phyloP scores from a whole-genome alignment of 2,329 filamentous ascomycete species.

The Xylariales sp. region DNA sequence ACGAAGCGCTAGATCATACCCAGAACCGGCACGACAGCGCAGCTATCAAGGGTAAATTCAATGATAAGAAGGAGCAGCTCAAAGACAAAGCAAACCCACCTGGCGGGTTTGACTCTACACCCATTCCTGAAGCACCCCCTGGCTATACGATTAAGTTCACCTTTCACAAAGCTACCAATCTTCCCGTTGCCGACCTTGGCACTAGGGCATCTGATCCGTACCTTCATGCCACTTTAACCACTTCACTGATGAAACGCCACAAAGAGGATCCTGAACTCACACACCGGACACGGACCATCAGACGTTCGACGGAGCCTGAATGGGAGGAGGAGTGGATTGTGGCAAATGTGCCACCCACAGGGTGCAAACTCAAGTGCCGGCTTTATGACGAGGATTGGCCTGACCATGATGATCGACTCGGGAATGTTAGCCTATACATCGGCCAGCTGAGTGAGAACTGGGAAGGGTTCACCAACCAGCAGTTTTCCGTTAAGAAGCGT shows the following conservation, averaged over 20 bases:
- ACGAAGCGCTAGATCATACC: slow-evolving; percentile 11
- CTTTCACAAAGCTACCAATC: slow-evolving; percentile 74
- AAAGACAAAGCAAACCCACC: slow-evolving; percentile 50
- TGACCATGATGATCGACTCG: slow-evolving; percentile 82
- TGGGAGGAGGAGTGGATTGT: slow-evolving; percentile 89
- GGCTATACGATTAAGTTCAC: slow-evolving; percentile 84
- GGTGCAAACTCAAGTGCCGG: slow-evolving; percentile 80
- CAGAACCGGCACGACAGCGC: slow-evolving; percentile 8
- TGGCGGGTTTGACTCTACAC: slow-evolving; percentile 77
- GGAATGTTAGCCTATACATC: slow-evolving; percentile 73
- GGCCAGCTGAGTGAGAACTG: slow-evolving; percentile 58
- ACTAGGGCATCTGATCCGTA: slow-evolving; percentile 81
- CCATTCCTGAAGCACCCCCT: slow-evolving; percentile 66
- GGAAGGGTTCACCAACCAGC: slow-evolving; percentile 58
- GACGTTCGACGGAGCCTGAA: slow-evolving; percentile 65
- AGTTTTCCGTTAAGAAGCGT: slow-evolving; percentile 74
- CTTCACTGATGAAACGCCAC: slow-evolving; percentile 67
- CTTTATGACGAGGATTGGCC: slow-evolving; percentile 87
- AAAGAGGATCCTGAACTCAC: slow-evolving; percentile 77
- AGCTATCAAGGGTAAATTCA: slow-evolving; percentile 27
- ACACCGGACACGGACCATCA: slow-evolving; percentile 72
- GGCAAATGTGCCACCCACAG: slow-evolving; percentile 75
- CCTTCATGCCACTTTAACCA: slow-evolving; percentile 69
- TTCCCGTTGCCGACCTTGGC: slow-evolving; percentile 77
- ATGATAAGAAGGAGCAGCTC: slow-evolving; percentile 30